Evolutionary conservation across 2,329 filamentous ascomycete species (phyloP), one percentile per base, ranked within the genome.

Genomic region (Cadophora malorum): DNA sequence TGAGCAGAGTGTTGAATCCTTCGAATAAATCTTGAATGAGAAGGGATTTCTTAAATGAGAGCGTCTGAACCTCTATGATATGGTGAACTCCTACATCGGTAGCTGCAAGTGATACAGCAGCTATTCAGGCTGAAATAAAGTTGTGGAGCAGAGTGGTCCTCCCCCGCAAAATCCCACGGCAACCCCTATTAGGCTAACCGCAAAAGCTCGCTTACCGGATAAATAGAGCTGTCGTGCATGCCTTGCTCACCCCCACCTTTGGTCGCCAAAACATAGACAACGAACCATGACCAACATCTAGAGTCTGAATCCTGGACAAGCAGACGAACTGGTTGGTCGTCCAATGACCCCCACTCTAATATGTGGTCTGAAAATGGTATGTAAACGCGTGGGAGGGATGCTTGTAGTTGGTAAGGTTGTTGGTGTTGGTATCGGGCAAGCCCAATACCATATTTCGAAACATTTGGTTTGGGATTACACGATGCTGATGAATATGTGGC

Each of bases 121-220:
- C 12, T 33, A 61, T 61, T 61, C 58, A 61, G 58, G 23, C 58
- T 61, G 23, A 61, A n/a, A 33, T 49, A 25, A 47, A 61, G 38
- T 19, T 33, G 38, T 61, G 58, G 38, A 61, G 38, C 14, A 28
- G 21, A 16, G 38, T 47, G 58, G 38, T 49, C 7, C 23, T 47
- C 41, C 58, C 58, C 41, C 58, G 45, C 58, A 61, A 61, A 49
- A 31, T 31, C 12, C 58, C 58, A 33, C 58, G 58, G 45, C 21
- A 49, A 49, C 16, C 38, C 58, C 25, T 47, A 49, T 47, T 28
- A 31, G 45, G 41, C 19, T 61, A 61, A 10, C 45, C 58, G 58
- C 58, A 25, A 61, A 61, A 19, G 38, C 58, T 61, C 58, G 58
- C 38, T 49, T 61, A 49, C 58, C 58, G 58, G 58, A 47, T 61